A percentile compares a stretch with the other conserved stretches of the same genome.
Evolutionary conservation across 179 eudicot species (phyloP).

Genomic region (Heliamphora pulchella): DNA sequence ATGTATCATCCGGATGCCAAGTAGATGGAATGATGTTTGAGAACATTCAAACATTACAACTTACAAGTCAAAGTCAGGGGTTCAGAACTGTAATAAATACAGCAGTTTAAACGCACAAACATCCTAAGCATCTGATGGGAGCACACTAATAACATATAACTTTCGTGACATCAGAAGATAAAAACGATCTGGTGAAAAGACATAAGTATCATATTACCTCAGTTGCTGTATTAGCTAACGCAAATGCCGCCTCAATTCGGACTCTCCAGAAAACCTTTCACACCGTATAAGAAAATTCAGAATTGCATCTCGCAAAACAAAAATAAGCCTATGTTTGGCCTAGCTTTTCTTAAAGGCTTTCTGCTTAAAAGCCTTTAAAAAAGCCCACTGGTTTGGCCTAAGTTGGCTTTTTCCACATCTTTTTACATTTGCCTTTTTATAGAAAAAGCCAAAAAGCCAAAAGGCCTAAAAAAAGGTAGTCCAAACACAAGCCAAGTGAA

Average conservation of each 20-base stretch:
- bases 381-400: too few relatives aligned
- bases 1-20: not conserved
- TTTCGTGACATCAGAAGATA: not conserved
- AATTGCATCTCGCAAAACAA: not conserved
- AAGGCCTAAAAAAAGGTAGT: too few relatives aligned
- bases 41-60: not conserved
- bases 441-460: too few relatives aligned
- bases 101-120: not conserved
- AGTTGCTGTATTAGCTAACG: constrained; percentile 68
- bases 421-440: too few relatives aligned
- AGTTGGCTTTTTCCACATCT: too few relatives aligned
- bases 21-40: not conserved
- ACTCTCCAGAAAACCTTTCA: constrained; percentile 88
- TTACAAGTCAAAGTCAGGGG: not conserved
- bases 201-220: constrained; percentile 51
- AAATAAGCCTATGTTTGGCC: not conserved
- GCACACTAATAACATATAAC: not conserved
- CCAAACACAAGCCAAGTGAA: too few relatives aligned
- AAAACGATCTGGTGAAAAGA: not conserved
- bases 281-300: constrained; percentile 15
- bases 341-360: too few relatives aligned
- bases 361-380: too few relatives aligned
- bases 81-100: not conserved
- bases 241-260: constrained; percentile 92
- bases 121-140: not conserved